Evolutionary conservation across 164 flowering plant species (phyloP), one percentile per base, ranked within the genome.

Genomic region (Pachysandra terminalis): DNA sequence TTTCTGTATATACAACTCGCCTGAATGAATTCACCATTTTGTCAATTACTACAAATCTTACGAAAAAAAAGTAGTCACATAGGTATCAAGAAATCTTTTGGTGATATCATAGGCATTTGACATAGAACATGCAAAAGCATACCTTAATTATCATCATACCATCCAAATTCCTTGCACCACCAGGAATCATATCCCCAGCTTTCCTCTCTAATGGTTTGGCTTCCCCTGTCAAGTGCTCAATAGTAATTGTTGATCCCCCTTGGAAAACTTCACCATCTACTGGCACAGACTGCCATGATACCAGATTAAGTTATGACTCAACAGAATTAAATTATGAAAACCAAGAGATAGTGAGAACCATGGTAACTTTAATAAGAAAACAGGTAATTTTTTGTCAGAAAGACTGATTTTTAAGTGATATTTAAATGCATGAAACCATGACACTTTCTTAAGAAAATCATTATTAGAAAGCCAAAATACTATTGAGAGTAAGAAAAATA

Each of bases 201-300:
- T 81, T 86, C 52, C 79, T 84, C 65, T 89, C 96, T 35, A 89
- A 21, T n/a, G 99, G 99, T 76, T 89, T 95, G 67, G 91, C 85
- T 83, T 95, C 99, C 21, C 98, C 98, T 61, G 99, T 95, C 76
- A 95, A 83, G 75, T 95, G 99, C 81, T 95, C 99, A 69, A 86
- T 79, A 0, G 98, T 90, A 68, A 95, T 81, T 61, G 99, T 92
- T 19, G 97, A 90, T 80, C 90, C 84, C 54, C 98, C 99, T 74
- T 85, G 93, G 68, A 75, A 75, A 67, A 95, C 93, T 77, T 93
- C 90, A 75, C 96, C 91, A 75, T 95, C 99, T 62, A 95, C 95
- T 55, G 98, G 99, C 67, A 95, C 93, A 74, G 85, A 81, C 99
- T 95, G 84, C 69, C 53, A 81, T n/a, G 74, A 75, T 61, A 69